Evolutionary conservation across 2,329 filamentous ascomycete species (phyloP), one percentile per base, ranked within the genome.

Genomic region (Emydomyces testavorans): DNA sequence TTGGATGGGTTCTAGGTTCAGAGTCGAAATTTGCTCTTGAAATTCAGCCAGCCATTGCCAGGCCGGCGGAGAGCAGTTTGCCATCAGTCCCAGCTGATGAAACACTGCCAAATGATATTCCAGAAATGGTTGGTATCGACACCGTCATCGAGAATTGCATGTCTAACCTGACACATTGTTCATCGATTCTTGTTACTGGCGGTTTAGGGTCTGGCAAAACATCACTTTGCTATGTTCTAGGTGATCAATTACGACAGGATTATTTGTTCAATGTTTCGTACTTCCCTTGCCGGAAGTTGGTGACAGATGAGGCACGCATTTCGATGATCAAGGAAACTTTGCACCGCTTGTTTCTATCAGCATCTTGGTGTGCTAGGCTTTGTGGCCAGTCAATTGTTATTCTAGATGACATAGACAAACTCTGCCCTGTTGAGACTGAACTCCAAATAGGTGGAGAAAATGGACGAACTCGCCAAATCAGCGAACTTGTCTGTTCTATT

Each of bases 381-480:
- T 89, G 88, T 18, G 92, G 92, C 3, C 82, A 79, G 53, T 78
- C 89, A 0, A 63, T 96, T 2, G 85, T 98, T 16, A 79, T 98
- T 41, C 72, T 98, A 1, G 92, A 98, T 60, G 92, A 98, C 59
- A 69, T 98, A 5, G 92, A 98, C 65, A 87, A 86, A 59, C 73
- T 98, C 1, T 96, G 90, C 60, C 90, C 92, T 0, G 83, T 82
- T 0, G 93, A 98, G 66, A 95, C 89, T 0, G 92, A 98, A 63
- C 74, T 98, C 10, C 87, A 95, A 64, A 85, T 94, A 3, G 87
- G 87, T 52, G 89, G 88, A 51, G 88, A 96, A 56, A 96, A 98
- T 59, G 86, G 86, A 15, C 79, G 90, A 53, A 96, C 89, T 62
- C 79, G 88, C 28, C 89, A 96, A 58, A 79, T 95, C 49, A 94